Conservation (phyloP, 805 yeast species). For the Myxozyma udenii region DNA sequence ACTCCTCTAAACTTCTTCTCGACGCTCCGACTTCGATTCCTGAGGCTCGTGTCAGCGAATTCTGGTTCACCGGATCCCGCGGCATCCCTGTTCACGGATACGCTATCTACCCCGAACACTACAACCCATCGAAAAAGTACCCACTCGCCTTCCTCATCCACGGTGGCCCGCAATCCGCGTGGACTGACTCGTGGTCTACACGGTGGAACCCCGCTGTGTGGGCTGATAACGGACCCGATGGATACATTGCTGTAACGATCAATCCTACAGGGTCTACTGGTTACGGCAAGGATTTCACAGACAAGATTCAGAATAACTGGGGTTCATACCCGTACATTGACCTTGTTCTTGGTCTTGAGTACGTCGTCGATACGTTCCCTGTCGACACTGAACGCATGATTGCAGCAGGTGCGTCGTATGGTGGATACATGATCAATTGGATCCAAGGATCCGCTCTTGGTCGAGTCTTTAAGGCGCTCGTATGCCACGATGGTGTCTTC, state of each 20-base stretch:
- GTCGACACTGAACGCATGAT: constrained; percentile 31
- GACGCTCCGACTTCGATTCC: constrained; percentile 11
- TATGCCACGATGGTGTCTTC: constrained; percentile 34
- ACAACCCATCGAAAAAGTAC: constrained; percentile 27
- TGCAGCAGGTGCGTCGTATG: constrained; percentile 35
- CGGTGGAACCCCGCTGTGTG: constrained; percentile 35
- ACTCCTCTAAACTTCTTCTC: constrained; percentile 11
- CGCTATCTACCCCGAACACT: constrained; percentile 28
- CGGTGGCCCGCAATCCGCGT: constrained; percentile 35
- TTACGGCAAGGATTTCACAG: constrained; percentile 34
- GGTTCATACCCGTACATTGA: constrained; percentile 35
- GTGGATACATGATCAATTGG: constrained; percentile 36
- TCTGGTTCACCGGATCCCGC: constrained; percentile 33
- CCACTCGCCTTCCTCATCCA: constrained; percentile 34
- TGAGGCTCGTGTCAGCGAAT: constrained; percentile 27
- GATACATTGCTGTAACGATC: constrained; percentile 31
- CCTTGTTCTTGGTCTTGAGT: constrained; percentile 30
- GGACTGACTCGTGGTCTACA: constrained; percentile 33
- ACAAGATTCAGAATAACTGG: constrained; percentile 32
- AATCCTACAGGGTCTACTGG: constrained; percentile 36
- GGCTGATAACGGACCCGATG: constrained; percentile 31
- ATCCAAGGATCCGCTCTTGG: constrained; percentile 34
- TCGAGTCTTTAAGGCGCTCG: constrained; percentile 32
- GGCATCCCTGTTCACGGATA: constrained; percentile 31
- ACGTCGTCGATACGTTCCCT: constrained; percentile 15